Evolutionary conservation across 768 basidiomycete species (phyloP).

Genomic region (Amanita molliuscula): DNA sequence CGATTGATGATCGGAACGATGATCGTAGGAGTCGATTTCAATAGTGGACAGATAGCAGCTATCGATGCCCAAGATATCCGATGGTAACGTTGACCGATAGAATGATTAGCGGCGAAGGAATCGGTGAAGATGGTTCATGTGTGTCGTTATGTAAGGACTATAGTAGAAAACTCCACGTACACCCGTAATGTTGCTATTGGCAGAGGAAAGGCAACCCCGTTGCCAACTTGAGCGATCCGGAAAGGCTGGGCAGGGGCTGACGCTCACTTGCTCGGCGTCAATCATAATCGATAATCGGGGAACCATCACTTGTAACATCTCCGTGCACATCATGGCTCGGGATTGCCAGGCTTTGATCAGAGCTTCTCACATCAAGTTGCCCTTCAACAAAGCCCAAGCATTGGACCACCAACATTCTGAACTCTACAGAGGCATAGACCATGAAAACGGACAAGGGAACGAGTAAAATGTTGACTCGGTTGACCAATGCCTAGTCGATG

Average conservation of each 20-base stretch:
- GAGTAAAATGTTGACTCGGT: no score
- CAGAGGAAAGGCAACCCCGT: background rate
- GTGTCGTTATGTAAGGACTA: background rate
- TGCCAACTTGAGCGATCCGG: background rate
- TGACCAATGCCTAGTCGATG: no score
- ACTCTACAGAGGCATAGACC: no score
- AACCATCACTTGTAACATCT: no score
- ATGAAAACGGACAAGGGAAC: no score
- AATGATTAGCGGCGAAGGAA: background rate
- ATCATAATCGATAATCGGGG: no score
- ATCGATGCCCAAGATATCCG: background rate
- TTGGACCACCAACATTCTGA: no score
- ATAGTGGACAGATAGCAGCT: background rate
- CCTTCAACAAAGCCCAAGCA: no score
- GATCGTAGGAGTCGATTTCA: background rate
- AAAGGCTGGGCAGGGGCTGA: background rate
- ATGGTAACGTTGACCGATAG: background rate
- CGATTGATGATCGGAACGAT: background rate
- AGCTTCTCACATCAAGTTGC: no score
- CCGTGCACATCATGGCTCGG: no score
- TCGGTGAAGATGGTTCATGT: background rate
- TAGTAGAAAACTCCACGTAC: background rate
- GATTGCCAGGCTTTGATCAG: no score
- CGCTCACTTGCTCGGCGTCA: no score
- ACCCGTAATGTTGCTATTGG: background rate